These are phyloP conservation scores for Acanthamoeba royreba DNA, from an alignment of 208 protist genomes.

Conservation along the genomic window DNA sequence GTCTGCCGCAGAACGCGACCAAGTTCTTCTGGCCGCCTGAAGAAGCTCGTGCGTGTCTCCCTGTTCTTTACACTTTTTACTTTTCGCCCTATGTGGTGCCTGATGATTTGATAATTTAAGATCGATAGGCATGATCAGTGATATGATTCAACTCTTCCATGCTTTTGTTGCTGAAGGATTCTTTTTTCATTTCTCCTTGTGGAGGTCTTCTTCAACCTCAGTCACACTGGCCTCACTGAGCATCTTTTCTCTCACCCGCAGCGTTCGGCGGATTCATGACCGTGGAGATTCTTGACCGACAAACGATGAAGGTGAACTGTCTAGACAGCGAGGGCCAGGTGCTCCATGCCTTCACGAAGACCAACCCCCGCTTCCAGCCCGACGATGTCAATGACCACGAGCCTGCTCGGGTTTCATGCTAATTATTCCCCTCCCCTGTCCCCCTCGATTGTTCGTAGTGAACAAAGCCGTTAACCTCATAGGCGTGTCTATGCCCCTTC, in stretches of 20 bases:
- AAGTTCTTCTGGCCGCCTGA: conserved; percentile 17
- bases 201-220: background rate
- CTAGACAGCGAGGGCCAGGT: background rate
- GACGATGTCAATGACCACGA: too few species aligned
- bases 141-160: background rate
- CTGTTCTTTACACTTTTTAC: background rate
- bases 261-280: background rate
- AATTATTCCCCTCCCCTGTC: too few species aligned
- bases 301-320: background rate
- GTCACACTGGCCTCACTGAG: too few species aligned
- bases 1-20: background rate
- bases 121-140: conserved; percentile 20
- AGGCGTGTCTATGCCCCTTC: too few species aligned
- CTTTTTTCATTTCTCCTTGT: background rate
- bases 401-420: too few species aligned
- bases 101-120: background rate
- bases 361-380: background rate
- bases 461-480: too few species aligned
- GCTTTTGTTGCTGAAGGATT: background rate
- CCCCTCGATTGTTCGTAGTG: too few species aligned
- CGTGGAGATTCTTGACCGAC: background rate
- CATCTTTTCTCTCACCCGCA: too few species aligned
- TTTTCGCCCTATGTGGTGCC: background rate
- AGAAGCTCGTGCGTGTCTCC: background rate
- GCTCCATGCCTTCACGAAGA: background rate